Evolutionary conservation across 2,329 filamentous ascomycete genomes (phyloP).

Genomic region (Orbilia blumenaviensis): DNA sequence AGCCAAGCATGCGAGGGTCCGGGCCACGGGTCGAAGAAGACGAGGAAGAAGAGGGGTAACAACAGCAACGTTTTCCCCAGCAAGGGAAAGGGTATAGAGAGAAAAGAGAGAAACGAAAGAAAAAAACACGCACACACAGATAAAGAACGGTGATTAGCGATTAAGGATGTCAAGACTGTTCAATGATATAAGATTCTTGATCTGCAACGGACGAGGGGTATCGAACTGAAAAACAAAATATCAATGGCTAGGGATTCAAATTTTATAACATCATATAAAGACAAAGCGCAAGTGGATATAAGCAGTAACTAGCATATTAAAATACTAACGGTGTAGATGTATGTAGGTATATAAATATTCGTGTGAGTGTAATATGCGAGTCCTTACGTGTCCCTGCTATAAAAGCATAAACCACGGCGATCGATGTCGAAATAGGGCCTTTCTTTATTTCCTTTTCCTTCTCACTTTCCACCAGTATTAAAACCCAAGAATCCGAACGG

Average conservation of each 20-base stretch:
- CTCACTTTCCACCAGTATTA: slow-evolving; percentile 52
- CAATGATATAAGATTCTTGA: no score
- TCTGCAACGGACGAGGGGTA: neutral
- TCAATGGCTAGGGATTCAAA: slow-evolving; percentile 34
- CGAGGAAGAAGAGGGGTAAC: slow-evolving; percentile 30
- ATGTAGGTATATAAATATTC: neutral
- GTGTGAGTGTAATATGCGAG: neutral
- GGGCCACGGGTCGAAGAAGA: slow-evolving; percentile 22
- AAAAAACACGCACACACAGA: neutral
- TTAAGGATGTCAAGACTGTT: no score
- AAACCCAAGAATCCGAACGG: neutral
- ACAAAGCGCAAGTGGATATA: neutral
- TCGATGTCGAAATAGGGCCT: slow-evolving; percentile 53
- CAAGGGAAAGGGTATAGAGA: neutral
- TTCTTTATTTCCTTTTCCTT: no score
- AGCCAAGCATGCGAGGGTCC: slow-evolving; percentile 19
- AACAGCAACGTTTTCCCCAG: neutral
- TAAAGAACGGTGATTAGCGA: neutral
- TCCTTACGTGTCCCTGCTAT: slow-evolving; percentile 14
- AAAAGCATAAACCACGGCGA: slow-evolving; percentile 32
- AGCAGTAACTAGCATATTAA: neutral
- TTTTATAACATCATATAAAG: neutral
- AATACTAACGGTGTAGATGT: slow-evolving; percentile 5
- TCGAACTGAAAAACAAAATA: slow-evolving; percentile 8
- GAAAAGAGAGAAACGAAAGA: neutral